These are phyloP conservation scores for Fusarium foetens DNA, from an alignment of 2,329 filamentous ascomycete species.

Conservation along the genomic window DNA sequence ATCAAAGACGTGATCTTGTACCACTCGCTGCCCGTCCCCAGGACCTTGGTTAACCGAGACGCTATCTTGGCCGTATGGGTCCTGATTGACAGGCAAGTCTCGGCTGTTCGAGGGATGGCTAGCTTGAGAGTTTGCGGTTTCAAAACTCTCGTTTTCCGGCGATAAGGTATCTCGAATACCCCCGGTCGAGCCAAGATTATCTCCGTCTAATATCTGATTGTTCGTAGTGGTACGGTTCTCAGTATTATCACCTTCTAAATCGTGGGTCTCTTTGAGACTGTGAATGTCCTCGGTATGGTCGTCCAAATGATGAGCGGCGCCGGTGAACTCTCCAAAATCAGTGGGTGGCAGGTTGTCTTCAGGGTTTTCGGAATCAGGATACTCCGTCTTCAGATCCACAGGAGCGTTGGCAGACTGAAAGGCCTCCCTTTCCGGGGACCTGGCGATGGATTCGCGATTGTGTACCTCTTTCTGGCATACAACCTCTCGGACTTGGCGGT, in stretches of 20 bases:
- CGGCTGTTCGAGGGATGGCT: background rate
- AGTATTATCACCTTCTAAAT: background rate
- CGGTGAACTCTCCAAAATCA: background rate
- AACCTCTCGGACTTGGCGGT: background rate
- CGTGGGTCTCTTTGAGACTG: background rate
- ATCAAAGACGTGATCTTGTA: background rate
- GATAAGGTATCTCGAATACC: background rate
- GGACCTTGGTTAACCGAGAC: background rate
- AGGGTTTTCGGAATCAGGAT: background rate
- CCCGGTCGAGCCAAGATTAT: background rate
- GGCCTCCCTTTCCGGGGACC: background rate
- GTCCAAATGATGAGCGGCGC: background rate
- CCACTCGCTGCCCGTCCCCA: background rate
- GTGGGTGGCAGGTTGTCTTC: background rate
- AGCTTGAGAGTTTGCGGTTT: constrained; percentile 3
- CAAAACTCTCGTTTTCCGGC: background rate
- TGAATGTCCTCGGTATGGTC: background rate
- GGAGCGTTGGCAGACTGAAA: background rate
- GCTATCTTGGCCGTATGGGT: constrained; percentile 2
- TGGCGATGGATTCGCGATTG: background rate
- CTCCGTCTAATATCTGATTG: background rate
- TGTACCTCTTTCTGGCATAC: background rate
- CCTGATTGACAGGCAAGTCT: background rate
- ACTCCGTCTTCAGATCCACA: background rate
- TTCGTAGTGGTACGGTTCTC: background rate